A percentile compares a stretch with the other conserved stretches of the same genome.
These are phyloP conservation scores for Bipolaris victoriae DNA, from an alignment of 2,329 filamentous ascomycete genomes.

Conservation along the genomic window DNA sequence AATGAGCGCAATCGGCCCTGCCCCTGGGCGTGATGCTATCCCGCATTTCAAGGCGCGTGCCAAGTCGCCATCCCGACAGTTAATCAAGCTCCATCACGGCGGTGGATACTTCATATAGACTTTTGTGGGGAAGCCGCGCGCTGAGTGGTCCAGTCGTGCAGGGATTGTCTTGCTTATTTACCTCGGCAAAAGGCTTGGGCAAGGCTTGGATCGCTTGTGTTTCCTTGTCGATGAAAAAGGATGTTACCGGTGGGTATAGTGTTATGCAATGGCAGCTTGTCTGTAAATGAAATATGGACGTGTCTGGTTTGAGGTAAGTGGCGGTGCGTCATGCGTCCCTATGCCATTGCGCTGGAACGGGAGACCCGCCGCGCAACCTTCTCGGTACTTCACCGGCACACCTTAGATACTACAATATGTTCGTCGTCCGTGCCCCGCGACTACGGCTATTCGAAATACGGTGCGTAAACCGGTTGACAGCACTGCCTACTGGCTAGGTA, in stretches of 20 bases:
- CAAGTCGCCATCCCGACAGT: slow-evolving; percentile 7
- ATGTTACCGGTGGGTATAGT: slow-evolving; percentile 5
- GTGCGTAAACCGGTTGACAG: background rate
- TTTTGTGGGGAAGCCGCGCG: slow-evolving; percentile 9
- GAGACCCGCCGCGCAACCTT: slow-evolving; percentile 1
- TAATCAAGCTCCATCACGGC: slow-evolving; percentile 10
- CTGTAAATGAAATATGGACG: background rate
- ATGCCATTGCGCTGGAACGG: background rate
- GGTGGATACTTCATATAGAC: slow-evolving; percentile 4
- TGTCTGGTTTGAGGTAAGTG: background rate
- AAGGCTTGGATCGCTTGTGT: slow-evolving; percentile 10
- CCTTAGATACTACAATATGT: background rate
- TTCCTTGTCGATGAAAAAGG: background rate
- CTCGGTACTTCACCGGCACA: background rate
- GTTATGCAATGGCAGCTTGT: background rate
- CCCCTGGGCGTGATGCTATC: background rate
- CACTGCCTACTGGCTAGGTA: no score
- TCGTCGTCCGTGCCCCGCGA: background rate
- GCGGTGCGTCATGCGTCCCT: background rate
- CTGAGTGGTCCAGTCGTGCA: slow-evolving; percentile 4
- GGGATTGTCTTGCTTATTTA: slow-evolving; percentile 11
- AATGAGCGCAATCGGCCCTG: background rate
- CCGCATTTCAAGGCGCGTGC: background rate
- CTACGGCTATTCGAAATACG: background rate
- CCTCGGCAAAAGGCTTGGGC: slow-evolving; percentile 16